Conservation (phyloP, 2,329 filamentous ascomycete genomes). For the Aphanoascus verrucosus region DNA sequence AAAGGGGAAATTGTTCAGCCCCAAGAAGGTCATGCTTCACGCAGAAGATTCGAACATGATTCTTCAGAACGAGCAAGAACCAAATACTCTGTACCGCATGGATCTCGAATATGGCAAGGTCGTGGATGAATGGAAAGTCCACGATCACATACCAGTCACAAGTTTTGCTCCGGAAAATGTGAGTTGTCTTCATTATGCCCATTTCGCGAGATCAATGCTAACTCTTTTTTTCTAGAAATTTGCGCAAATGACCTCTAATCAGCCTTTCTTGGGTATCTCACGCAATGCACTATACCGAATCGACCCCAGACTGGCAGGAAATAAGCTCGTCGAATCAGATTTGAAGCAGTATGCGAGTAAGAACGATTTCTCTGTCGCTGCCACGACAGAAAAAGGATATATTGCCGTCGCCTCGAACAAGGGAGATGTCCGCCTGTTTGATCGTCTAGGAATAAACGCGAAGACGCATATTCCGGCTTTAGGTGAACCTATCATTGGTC, state of each 20-base stretch:
- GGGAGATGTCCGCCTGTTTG: slow-evolving; percentile 92
- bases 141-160: slow-evolving; percentile 87
- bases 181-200: slow-evolving; percentile 22
- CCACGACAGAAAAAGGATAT: slow-evolving; percentile 92
- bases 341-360: slow-evolving; percentile 95
- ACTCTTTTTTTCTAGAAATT: slow-evolving; percentile 58
- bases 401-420: slow-evolving; percentile 96
- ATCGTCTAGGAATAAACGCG: slow-evolving; percentile 89
- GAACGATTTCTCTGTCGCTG: slow-evolving; percentile 90
- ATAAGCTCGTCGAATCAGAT: slow-evolving; percentile 85
- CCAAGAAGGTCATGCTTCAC: slow-evolving; percentile 94
- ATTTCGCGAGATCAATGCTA: slow-evolving; percentile 20
- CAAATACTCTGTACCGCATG: slow-evolving; percentile 91
- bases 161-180: slow-evolving; percentile 84
- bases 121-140: slow-evolving; percentile 96
- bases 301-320: slow-evolving; percentile 78
- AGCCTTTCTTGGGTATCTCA: slow-evolving; percentile 89
- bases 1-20: slow-evolving; percentile 75
- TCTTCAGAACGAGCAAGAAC: slow-evolving; percentile 68
- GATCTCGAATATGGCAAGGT: slow-evolving; percentile 96
- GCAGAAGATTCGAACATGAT: slow-evolving; percentile 84
- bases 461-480: slow-evolving; percentile 95
- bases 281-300: slow-evolving; percentile 87
- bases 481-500: slow-evolving; percentile 84
- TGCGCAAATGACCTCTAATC: slow-evolving; percentile 88